A percentile compares a stretch with the other conserved stretches of the same genome.
phyloP scores from a whole-genome alignment of 345 rosid species.

The Linum trigynum region DNA sequence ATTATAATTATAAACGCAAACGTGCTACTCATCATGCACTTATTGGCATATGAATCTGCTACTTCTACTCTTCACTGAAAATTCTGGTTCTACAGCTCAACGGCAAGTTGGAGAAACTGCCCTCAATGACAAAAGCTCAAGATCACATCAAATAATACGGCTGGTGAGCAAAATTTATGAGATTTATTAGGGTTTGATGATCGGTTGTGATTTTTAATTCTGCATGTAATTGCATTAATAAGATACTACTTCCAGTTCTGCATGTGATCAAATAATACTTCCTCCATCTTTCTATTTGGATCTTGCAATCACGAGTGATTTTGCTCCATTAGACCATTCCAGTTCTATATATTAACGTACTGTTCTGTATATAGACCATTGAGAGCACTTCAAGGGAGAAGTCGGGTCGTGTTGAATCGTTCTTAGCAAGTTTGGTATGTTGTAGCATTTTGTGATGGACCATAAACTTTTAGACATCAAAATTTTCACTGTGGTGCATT shows the following conservation, averaged over 20 bases:
- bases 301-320: not conserved
- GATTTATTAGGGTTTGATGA: not conserved
- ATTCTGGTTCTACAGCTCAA: conserved; percentile 50
- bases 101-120: conserved; percentile 95
- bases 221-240: not conserved
- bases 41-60: too few species aligned
- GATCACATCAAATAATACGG: conserved; percentile 95
- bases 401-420: conserved; percentile 67
- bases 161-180: conserved; percentile 43
- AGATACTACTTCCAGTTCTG: too few species aligned
- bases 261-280: too few species aligned
- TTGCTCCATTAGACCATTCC: not conserved
- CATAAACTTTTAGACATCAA: conserved; percentile 1
- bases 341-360: not conserved
- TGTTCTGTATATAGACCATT: conserved; percentile 41
- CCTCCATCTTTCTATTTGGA: not conserved
- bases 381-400: conserved; percentile 74
- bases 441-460: conserved; percentile 10
- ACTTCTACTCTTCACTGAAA: not conserved
- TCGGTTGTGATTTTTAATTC: not conserved
- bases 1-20: too few species aligned
- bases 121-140: conserved; percentile 85
- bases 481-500: conserved; percentile 8
- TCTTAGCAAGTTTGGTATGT: conserved; percentile 81
- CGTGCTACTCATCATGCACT: not conserved